Conservation (phyloP, 1,139 yeast species). For the Candida smagusa region DNA sequence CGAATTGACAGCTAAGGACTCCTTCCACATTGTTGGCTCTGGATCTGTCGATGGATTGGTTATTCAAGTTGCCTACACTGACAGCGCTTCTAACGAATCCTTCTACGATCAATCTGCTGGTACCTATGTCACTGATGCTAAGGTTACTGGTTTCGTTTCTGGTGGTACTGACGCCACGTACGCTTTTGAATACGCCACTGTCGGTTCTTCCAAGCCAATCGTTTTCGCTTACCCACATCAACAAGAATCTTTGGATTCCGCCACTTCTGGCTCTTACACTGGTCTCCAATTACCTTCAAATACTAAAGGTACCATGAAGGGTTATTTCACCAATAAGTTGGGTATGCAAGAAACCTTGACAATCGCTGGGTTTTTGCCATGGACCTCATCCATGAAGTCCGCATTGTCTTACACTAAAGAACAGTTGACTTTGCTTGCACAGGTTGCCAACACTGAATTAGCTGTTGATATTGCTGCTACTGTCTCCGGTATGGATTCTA, state of each 20-base stretch:
- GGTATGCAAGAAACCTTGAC: constrained; percentile 50
- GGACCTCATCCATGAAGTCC: constrained; percentile 33
- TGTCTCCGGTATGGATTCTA: constrained; percentile 47
- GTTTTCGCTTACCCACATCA: constrained; percentile 77
- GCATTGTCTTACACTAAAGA: constrained; percentile 44
- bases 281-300: constrained; percentile 53
- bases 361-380: constrained; percentile 59
- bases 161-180: constrained; percentile 46
- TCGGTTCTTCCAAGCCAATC: constrained; percentile 54
- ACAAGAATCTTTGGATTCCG: constrained; percentile 44
- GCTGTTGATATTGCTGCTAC: constrained; percentile 53
- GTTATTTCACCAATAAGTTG: constrained; percentile 49
- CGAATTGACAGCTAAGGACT: constrained; percentile 32
- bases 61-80: constrained; percentile 58
- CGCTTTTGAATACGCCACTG: constrained; percentile 48
- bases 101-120: constrained; percentile 39
- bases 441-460: constrained; percentile 56
- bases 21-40: constrained; percentile 41
- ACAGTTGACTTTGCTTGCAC: constrained; percentile 51
- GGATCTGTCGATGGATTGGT: constrained; percentile 50
- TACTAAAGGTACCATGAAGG: constrained; percentile 68
- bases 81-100: constrained; percentile 17
- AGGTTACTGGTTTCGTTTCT: constrained; percentile 25
- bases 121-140: constrained; percentile 33
- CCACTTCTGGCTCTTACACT: constrained; percentile 37